phyloP scores from a whole-genome alignment of 768 basidiomycete genomes.

The Daedalea quercina region DNA sequence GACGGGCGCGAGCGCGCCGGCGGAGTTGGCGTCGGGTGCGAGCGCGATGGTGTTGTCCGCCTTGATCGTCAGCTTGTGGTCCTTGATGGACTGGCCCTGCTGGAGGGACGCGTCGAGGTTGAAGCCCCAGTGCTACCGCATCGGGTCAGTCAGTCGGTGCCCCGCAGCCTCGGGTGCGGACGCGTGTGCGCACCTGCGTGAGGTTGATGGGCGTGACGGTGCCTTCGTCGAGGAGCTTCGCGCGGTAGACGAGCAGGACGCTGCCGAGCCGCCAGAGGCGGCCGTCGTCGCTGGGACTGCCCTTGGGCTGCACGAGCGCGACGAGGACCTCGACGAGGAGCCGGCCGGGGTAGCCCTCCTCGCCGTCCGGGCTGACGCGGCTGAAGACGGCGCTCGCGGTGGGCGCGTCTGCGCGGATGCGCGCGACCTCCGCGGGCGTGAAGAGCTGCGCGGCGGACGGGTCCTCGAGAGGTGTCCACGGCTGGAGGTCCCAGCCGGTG shows the following conservation, averaged over 20 bases:
- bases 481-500: conserved; percentile 50
- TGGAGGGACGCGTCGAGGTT: conserved; percentile 67
- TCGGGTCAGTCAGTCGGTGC: no score
- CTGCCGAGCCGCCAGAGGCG: conserved; percentile 52
- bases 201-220: conserved; percentile 69
- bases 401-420: conserved; percentile 27
- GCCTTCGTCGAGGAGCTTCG: conserved; percentile 45
- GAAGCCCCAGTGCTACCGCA: conserved; percentile 79
- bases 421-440: conserved; percentile 40
- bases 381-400: conserved; percentile 44
- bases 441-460: conserved; percentile 41
- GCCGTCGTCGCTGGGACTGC: conserved; percentile 16
- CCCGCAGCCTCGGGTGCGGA: no score
- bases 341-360: conserved; percentile 66
- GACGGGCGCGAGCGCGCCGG: conserved; percentile 43
- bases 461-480: conserved; percentile 43
- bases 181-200: conserved; percentile 50
- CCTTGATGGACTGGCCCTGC: conserved; percentile 40
- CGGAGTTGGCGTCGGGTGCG: conserved; percentile 42
- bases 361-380: conserved; percentile 52
- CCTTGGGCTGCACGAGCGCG: conserved; percentile 25
- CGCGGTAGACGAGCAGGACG: conserved; percentile 61
- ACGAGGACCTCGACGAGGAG: conserved; percentile 43
- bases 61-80: conserved; percentile 36
- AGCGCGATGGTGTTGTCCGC: conserved; percentile 40